Evolutionary conservation across 176 grass and related monocot genomes (phyloP), one percentile per base, ranked within the genome.

Genomic region (Eleusine coracana): DNA sequence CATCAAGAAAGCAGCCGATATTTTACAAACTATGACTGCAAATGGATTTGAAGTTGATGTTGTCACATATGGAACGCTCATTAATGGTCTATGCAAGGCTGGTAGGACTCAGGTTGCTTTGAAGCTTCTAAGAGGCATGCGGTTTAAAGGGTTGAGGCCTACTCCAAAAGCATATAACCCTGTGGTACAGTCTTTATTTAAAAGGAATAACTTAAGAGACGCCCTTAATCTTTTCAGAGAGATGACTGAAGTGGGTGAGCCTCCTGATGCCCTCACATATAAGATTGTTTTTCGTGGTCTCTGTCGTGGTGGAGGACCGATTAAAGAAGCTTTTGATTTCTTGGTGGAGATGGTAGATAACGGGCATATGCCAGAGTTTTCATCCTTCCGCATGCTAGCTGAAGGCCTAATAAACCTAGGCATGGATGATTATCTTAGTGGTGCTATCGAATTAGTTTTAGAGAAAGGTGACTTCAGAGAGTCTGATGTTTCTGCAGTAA

Each of bases 261-360:
- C 90, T 79, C 92, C 92, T 81, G 95, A 98, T 98, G 86, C 84
- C 52, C 65, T 95, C 6, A 91, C 90, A 25, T 87, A 92, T 85
- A 91, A 98, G 54, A 91, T 98, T 86, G 84, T 94, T n/a, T 83
- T 98, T 23, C 86, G 95, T 63, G 82, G 88, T 46, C 86, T 97
- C 17, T 94, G 90, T 85, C 86, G 75, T 56, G 90, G 92, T 73
- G 92, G 95, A 58, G 90, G 95, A 3, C 84, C 88, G 23, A 94
- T 97, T 68, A 92, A 82, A 79, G 92, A 98, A 83, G 95, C 90
- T 81, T 88, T 89, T 76, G 92, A 93, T 77, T 98, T 98, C 86
- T 39, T 98, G 82, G 82, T 89, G 72, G 92, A 95, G 85, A 94
- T 95, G 88, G 85, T 82, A 49, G 82, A 91, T 66, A 88, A 93